Evolutionary conservation across 2,329 filamentous ascomycete genomes (phyloP).

Genomic region (Colletotrichum endophyticum): DNA sequence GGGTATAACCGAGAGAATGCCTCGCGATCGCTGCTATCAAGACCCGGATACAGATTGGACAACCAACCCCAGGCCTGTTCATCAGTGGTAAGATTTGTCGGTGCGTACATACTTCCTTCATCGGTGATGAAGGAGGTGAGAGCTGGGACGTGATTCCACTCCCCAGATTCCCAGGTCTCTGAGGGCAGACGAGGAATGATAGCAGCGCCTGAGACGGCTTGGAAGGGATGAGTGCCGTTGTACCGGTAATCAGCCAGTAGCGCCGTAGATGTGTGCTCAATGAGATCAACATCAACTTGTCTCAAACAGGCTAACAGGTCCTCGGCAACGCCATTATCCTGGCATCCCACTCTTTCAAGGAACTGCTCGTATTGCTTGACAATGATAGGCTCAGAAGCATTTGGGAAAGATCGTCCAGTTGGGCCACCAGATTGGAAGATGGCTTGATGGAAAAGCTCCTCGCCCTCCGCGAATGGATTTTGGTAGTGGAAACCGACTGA

Average conservation of each 20-base stretch:
- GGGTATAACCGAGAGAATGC: background rate
- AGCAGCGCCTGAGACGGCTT: background rate
- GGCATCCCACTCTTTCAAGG: slow-evolving; percentile 31
- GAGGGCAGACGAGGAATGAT: slow-evolving; percentile 4
- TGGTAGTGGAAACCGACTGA: slow-evolving; percentile 43
- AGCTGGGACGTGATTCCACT: background rate
- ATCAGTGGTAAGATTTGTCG: slow-evolving; percentile 3
- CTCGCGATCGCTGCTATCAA: background rate
- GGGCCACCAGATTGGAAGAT: slow-evolving; percentile 42
- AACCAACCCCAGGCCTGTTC: slow-evolving; percentile 1
- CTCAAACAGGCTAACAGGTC: slow-evolving; percentile 43
- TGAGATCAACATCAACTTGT: slow-evolving; percentile 35
- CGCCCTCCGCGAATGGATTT: slow-evolving; percentile 35
- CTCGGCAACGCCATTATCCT: slow-evolving; percentile 27
- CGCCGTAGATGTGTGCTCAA: slow-evolving; percentile 24
- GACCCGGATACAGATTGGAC: background rate
- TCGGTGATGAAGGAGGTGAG: background rate
- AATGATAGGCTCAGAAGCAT: slow-evolving; percentile 36
- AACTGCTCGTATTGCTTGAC: slow-evolving; percentile 34
- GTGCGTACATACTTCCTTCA: slow-evolving; percentile 1
- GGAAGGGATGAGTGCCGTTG: background rate
- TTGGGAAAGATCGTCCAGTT: slow-evolving; percentile 40
- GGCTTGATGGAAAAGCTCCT: slow-evolving; percentile 35
- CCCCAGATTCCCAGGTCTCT: background rate
- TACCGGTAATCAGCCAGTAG: background rate